phyloP scores from a whole-genome alignment of 2,329 filamentous ascomycete genomes.

The Plenodomus biglobosus region DNA sequence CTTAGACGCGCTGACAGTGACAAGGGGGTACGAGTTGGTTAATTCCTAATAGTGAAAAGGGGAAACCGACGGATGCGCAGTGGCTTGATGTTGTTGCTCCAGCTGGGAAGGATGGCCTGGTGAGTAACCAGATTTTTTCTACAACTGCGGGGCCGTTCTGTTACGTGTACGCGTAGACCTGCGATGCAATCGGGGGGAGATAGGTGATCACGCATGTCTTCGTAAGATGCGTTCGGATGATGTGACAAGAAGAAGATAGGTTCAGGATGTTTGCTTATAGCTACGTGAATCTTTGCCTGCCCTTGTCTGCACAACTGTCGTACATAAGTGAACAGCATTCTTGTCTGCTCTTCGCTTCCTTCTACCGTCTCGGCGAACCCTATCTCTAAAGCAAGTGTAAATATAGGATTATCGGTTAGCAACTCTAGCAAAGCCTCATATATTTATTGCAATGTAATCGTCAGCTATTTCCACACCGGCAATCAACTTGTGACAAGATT shows the following conservation, averaged over 20 bases:
- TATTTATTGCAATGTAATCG: constrained; percentile 52
- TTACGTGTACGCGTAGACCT: constrained; percentile 31
- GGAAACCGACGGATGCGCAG: constrained; percentile 37
- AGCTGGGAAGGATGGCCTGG: constrained; percentile 21
- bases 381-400: constrained; percentile 34
- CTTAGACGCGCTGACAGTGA: background rate
- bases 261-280: too few relatives aligned
- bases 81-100: constrained; percentile 31
- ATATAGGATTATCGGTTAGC: constrained; percentile 1
- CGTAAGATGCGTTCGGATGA: too few relatives aligned
- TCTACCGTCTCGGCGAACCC: constrained; percentile 41
- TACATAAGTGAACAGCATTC: too few relatives aligned
- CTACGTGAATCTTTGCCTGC: too few relatives aligned
- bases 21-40: constrained; percentile 47
- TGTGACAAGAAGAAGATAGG: too few relatives aligned
- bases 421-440: constrained; percentile 10
- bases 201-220: too few relatives aligned
- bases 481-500: constrained; percentile 30
- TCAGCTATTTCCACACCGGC: constrained; percentile 51
- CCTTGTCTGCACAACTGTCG: too few relatives aligned
- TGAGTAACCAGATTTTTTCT: constrained; percentile 32
- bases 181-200: too few relatives aligned
- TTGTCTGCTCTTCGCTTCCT: too few relatives aligned
- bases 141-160: constrained; percentile 38
- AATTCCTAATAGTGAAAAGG: constrained; percentile 45